Base-by-base conservation (phyloP, 441 rosid species). In the Erodium moschatum region DNA sequence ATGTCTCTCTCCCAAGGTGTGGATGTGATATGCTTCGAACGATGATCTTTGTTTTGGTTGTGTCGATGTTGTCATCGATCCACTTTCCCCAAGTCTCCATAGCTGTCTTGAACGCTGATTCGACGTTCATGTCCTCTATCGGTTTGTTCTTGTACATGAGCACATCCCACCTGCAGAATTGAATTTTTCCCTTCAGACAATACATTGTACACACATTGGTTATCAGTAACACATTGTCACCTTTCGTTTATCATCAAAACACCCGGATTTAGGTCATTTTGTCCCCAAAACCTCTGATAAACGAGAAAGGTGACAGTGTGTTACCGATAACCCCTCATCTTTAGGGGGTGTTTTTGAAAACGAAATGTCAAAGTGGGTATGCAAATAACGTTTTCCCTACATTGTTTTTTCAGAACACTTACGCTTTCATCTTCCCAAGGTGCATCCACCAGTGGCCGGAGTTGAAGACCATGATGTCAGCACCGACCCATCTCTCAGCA, bases 391-490 rank as follows among this genome's bases (percentile, higher is more conserved):
- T 24, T 24, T 24, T 24, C 27, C 27, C 27, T 24, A 24, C 27
- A 24, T 24, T 24, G 27, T 24, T 0, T 24, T 24, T 24, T 24
- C 27, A 16, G 3, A 48, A 15, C 10, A 61, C 79, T 38, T 76
- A 81, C 81, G 74, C 75, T 72, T 69, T 72, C 67, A 64, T 12
- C 61, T 71, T 72, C 31, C 72, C 64, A 0, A 24, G 46, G 20
- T 60, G 82, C 31, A 65, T 65, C 83, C 85, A 82, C 83, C 85
- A 82, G 75, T 82, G 85, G 16, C 82, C 82, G 3, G 81, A 79
- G 75, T 81, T 79, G 74, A 81, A 81, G 46, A 81, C 74, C 85
- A 81, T 77, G 31, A 79, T 67, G 67, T 75, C 52, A 5, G 85
- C 81, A 12, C 79, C 82, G 65, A 64, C 69, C 82, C 82, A 81